Percentiles rank a stretch among this genome's conserved stretches.
Evolutionary conservation across 73 alveolate species (phyloP).

Genomic region (Tetrahymena borealis): DNA sequence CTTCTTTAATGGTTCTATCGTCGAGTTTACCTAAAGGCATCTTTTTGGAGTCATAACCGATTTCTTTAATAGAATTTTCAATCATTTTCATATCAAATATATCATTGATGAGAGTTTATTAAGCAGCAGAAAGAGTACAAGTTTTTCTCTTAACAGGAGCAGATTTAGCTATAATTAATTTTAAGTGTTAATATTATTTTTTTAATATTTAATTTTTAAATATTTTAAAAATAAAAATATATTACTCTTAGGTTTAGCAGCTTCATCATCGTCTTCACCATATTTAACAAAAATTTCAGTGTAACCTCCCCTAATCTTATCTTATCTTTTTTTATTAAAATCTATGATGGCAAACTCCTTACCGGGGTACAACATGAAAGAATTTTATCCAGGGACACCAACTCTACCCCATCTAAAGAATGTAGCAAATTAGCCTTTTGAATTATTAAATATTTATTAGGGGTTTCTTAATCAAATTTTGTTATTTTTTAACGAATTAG

Average conservation of each 20-base stretch:
- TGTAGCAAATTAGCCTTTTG: neutral
- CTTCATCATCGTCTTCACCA: neutral
- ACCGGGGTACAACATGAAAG: neutral
- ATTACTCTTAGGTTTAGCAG: neutral
- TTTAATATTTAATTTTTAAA: neutral
- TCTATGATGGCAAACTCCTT: neutral
- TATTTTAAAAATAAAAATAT: neutral
- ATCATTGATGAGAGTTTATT: neutral
- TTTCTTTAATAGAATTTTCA: neutral
- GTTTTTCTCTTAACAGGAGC: neutral
- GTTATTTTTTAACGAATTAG: too few relatives aligned
- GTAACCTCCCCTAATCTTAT: neutral
- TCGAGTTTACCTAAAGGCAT: slow-evolving; percentile 39
- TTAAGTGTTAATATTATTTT: neutral
- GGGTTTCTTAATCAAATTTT: too few relatives aligned
- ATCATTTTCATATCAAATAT: neutral
- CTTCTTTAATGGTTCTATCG: slow-evolving; percentile 9
- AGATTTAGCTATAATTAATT: neutral
- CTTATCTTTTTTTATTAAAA: neutral
- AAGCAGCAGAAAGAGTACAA: neutral
- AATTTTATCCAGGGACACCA: neutral
- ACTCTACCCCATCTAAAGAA: slow-evolving; percentile 4
- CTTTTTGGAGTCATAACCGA: slow-evolving; percentile 31
- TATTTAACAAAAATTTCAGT: neutral
- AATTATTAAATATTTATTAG: neutral